Base-by-base conservation (phyloP, 768 basidiomycete genomes). In the Rhodotorula kratochvilovae region DNA sequence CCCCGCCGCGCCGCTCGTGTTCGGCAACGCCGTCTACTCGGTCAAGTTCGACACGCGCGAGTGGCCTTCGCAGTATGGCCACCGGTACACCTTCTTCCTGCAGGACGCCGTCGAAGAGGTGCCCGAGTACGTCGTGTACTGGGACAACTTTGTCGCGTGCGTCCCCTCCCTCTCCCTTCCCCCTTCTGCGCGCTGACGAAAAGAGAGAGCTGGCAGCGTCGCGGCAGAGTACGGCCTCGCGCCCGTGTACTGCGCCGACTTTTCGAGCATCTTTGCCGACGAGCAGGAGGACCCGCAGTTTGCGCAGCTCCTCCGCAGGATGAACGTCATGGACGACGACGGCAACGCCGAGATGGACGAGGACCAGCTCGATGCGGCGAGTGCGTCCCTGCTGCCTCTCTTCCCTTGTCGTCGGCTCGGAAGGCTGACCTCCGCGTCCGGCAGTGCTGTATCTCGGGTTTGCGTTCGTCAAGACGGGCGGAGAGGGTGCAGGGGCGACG, bases 321-420 rank as follows among this genome's bases (percentile, higher is more conserved):
- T 99, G 96, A 90, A 88, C 72, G 96, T 99, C 39, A 86, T 96
- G 54, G 89, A 96, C 78, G 81, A 83, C 27, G 85, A 89, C 53
- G 92, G 93, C 3, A 89, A 89, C 81, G 94, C 91, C 77, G 83
- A 90, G 63, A 96, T 98, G 91, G 87, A 93, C 74, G 89, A 90
- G 75, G 89, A 90, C 76, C 94, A 98, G 81, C 96, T 95, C 91
- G 93, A 97, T 78, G 95, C 95, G 72, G 93, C 92, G n/a, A 97
- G 96, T 97, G 81, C 81, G 92, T 35, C 31, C 27, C 31, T 0
- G 10, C 12, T 21, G 10, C 27, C 2, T 46, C 3, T 29, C 21
- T 45, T 36, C 13, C 5, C 7, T 27, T 50, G 11, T 43, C 31
- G 51, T 31, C 39, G 25, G 17, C 19, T 33, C 5, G 31, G 29